phyloP scores from a whole-genome alignment of 192 early-diverging fungal genomes.

The Backusella psychrophila region DNA sequence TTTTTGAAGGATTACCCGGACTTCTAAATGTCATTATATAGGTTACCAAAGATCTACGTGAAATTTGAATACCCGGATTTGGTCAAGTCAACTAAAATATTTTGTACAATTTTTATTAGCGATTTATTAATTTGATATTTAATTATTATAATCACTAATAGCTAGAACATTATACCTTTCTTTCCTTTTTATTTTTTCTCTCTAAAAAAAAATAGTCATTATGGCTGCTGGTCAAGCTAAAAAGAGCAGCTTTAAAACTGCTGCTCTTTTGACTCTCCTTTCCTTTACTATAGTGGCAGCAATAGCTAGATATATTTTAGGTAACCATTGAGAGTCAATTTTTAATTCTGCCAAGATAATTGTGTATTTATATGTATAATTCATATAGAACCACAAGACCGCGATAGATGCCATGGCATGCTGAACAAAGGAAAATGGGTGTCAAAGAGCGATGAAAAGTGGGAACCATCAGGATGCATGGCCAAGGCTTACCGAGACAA shows the following conservation, averaged over 20 bases:
- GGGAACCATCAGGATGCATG: constrained; percentile 65
- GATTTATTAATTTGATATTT: background rate
- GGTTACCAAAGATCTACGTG: background rate
- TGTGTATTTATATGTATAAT: background rate
- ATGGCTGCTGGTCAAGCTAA: background rate
- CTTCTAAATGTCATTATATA: background rate
- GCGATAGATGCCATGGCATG: constrained; percentile 40
- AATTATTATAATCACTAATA: background rate
- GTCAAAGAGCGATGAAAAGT: constrained; percentile 37
- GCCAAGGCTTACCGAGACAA: constrained; percentile 46
- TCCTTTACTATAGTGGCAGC: background rate
- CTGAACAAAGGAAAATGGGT: constrained; percentile 56
- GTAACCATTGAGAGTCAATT: background rate
- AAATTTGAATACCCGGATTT: background rate
- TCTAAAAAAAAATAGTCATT: background rate
- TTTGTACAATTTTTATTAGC: background rate
- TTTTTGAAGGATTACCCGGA: background rate
- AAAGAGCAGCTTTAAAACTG: background rate
- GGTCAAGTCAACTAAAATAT: background rate
- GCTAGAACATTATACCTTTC: background rate
- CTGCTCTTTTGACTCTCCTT: background rate
- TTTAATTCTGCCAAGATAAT: background rate
- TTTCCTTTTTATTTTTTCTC: background rate
- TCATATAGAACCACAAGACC: constrained; percentile 39
- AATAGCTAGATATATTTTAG: background rate